Percentiles rank a stretch among this genome's conserved stretches.
These are phyloP conservation scores for Candida smagusa DNA, from an alignment of 1,139 yeast species.

Conservation along the genomic window DNA sequence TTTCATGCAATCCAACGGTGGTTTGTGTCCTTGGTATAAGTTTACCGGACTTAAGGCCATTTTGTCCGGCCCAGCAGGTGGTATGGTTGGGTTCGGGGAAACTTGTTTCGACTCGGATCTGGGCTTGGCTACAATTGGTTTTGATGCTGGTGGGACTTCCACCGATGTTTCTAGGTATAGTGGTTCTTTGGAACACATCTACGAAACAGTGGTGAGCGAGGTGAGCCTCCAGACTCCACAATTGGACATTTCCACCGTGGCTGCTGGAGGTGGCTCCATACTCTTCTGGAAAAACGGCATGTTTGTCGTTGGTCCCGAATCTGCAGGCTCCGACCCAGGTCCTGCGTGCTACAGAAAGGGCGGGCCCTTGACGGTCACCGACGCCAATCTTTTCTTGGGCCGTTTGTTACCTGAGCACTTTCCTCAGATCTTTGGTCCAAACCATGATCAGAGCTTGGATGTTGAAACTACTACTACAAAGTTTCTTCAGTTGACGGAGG, in stretches of 20 bases:
- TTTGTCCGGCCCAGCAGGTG: constrained; percentile 51
- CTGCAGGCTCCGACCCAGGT: constrained; percentile 48
- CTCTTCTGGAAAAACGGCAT: constrained; percentile 44
- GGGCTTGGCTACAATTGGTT: constrained; percentile 40
- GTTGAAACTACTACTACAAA: constrained; percentile 26
- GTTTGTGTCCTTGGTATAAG: constrained; percentile 47
- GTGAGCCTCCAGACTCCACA: constrained; percentile 45
- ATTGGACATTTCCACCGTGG: constrained; percentile 45
- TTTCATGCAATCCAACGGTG: constrained; percentile 51
- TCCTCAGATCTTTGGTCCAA: constrained; percentile 44
- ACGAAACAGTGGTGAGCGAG: constrained; percentile 43
- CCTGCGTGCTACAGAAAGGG: constrained; percentile 47
- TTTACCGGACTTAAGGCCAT: constrained; percentile 48
- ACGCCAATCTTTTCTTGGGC: constrained; percentile 43
- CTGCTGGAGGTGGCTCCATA: constrained; percentile 49
- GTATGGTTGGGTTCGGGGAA: constrained; percentile 48
- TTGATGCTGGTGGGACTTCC: constrained; percentile 49
- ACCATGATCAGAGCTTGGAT: constrained; percentile 39
- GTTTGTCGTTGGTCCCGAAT: constrained; percentile 48
- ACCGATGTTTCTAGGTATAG: constrained; percentile 45
- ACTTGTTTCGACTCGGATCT: constrained; percentile 36
- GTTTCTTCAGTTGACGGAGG: constrained; percentile 30
- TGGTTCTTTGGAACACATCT: constrained; percentile 40
- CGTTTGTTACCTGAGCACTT: constrained; percentile 39
- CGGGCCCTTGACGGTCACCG: constrained; percentile 47